Evolutionary conservation across 2,329 filamentous ascomycete genomes (phyloP).

Genomic region (Diaporthe sp.): DNA sequence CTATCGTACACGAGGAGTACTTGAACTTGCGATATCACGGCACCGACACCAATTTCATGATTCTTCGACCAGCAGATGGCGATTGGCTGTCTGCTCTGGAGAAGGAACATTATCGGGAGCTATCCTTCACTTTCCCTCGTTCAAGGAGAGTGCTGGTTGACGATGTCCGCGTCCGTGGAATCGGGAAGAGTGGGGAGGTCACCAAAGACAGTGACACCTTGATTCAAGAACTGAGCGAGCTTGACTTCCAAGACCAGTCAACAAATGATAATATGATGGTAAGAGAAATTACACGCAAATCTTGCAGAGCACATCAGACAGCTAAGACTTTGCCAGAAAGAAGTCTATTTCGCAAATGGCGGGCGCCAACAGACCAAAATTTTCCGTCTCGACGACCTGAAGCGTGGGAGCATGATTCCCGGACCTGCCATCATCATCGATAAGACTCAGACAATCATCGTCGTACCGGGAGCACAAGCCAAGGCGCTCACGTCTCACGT

Average conservation of each 20-base stretch:
- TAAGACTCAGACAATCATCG: constrained; percentile 29
- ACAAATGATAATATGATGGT: constrained; percentile 11
- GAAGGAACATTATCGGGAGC: constrained; percentile 50
- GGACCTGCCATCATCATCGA: constrained; percentile 44
- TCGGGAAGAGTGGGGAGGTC: constrained; percentile 73
- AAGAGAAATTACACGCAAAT: neutral
- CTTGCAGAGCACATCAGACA: neutral
- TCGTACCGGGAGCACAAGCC: constrained; percentile 31
- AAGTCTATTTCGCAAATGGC: constrained; percentile 24
- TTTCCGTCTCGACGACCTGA: constrained; percentile 1
- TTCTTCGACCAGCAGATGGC: constrained; percentile 49
- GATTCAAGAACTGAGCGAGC: constrained; percentile 22
- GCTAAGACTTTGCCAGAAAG: neutral
- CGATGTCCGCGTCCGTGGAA: constrained; percentile 61
- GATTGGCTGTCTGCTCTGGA: constrained; percentile 51
- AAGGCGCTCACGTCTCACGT: constrained; percentile 43
- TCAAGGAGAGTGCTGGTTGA: constrained; percentile 52
- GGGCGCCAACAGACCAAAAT: constrained; percentile 37
- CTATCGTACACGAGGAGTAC: constrained; percentile 50
- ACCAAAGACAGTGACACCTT: constrained; percentile 30
- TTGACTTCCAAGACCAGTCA: constrained; percentile 15
- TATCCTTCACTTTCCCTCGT: constrained; percentile 48
- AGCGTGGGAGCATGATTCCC: neutral
- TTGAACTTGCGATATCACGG: constrained; percentile 61
- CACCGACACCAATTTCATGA: constrained; percentile 60